Base-by-base conservation (phyloP, 2,329 filamentous ascomycete species). In the Claviceps digitariae region DNA sequence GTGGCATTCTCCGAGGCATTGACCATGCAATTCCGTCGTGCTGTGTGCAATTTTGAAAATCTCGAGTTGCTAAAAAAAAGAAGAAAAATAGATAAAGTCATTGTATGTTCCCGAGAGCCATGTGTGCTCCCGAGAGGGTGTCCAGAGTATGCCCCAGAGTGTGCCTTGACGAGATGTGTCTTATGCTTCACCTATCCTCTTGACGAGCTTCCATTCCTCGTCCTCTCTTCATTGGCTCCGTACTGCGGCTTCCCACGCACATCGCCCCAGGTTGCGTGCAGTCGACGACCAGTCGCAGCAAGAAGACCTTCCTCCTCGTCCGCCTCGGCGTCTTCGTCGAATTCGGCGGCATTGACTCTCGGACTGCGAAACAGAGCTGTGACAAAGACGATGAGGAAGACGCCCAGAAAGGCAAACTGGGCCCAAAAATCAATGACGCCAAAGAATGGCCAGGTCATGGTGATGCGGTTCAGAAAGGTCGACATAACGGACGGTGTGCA, bases 361-460 rank as follows among this genome's bases (percentile, higher is more conserved):
- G 91, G 90, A 1, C 89, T 83, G 44, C 86, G 82, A 75, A 97
- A 84, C 0, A 96, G 71, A 3, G 86, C 82, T 0, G 87, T 86
- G 23, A 89, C 55, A 60, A 95, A 87, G 13, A 95, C 83, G 52
- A 95, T 70, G 10, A 95, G 67, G 68, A 95, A 96, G 21, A 96
- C 76, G 36, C 70, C 85, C 45, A 98, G 70, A 71, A 98, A 97
- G 13, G 79, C 86, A 64, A 96, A 97, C 63, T 98, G 93, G 0
- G 90, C 87, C 90, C 90, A 98, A 68, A 97, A 98, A 60, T 88
- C 80, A n/a, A 97, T 73, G 12, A 85, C 82, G 12, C 93, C 93
- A 63, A 98, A 95, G 65, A 96, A 89, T 6, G 93, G 90, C 77
- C 93, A 98, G 65, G 94, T 95, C 63, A 95, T 79, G 23, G 87